Evolutionary conservation across 1,284 basidiomycete species (phyloP), one percentile per base, ranked within the genome.

Genomic region (Clitocybe nebularis): DNA sequence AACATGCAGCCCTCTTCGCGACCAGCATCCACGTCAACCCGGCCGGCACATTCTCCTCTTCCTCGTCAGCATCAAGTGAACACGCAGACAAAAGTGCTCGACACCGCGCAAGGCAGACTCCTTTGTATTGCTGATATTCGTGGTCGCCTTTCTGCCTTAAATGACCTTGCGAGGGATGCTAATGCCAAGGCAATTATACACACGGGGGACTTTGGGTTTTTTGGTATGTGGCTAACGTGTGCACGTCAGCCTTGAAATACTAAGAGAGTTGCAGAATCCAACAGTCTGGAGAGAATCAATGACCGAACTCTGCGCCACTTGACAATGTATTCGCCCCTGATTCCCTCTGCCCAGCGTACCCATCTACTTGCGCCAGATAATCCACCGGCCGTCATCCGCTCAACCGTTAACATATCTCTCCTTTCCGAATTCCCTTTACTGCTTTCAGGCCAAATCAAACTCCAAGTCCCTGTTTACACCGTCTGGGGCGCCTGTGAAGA

Each of bases 151-250:
- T 91, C 89, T 44, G 80, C 81, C 41, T 78, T 99, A 59, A 98
- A 97, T 65, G 81, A 90, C 60, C 82, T 97, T 46, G 94, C 94
- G 23, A 74, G 84, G 40, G 92, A 96, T 57, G 81, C 80, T 44
- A 84, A 87, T 58, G 93, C 92, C n/a, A 80, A 86, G 47, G 95
- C 93, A 14, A 88, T 99, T 63, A 91, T 99, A 50, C 95, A 99
- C 65, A 97, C 94, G 0, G 96, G 96, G 44, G 96, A 99, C 72
- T 99, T 99, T 83, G 96, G 96, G 45, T 97, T 99, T 68, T 96
- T 96, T 66, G 87, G 87, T 87, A 48, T 47, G 79, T 66, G 17
- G 41, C 45, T 35, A 32, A 28, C 19, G 28, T n/a, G 23, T 46
- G 17, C 22, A 37, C 33, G 40, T 28, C 13, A 45, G 38, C 43